These are phyloP conservation scores for Juglanconis sp. DNA, from an alignment of 2,329 filamentous ascomycete species.

Conservation along the genomic window DNA sequence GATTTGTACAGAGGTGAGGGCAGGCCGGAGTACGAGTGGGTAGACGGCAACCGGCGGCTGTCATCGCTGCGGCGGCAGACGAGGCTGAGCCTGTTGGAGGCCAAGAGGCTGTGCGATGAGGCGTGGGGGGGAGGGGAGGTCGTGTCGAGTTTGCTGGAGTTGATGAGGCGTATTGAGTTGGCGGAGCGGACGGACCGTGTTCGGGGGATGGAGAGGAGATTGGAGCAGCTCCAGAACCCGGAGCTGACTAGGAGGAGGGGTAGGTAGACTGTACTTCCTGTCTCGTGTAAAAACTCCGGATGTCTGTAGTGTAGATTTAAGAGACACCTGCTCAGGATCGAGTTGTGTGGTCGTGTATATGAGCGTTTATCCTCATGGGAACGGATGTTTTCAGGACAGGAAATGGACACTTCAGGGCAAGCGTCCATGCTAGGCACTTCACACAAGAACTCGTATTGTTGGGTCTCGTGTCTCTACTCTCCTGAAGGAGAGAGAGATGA, in stretches of 20 bases:
- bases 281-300: too few relatives aligned
- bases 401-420: too few relatives aligned
- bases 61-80: conserved; percentile 21
- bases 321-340: too few relatives aligned
- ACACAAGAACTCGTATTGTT: too few relatives aligned
- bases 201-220: conserved; percentile 12
- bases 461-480: too few relatives aligned
- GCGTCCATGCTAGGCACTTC: too few relatives aligned
- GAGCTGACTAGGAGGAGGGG: neutral
- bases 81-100: conserved; percentile 28
- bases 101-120: conserved; percentile 34
- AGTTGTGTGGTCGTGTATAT: too few relatives aligned
- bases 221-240: neutral
- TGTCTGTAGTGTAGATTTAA: too few relatives aligned
- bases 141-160: conserved; percentile 27
- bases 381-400: too few relatives aligned
- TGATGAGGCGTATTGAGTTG: conserved; percentile 25
- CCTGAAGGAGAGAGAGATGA: too few relatives aligned
- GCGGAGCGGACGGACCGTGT: conserved; percentile 17
- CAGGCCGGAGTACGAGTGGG: conserved; percentile 20
- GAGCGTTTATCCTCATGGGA: too few relatives aligned
- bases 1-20: conserved; percentile 30
- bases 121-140: conserved; percentile 33
- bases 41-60: conserved; percentile 13
- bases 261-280: neutral